These are phyloP conservation scores for Huntiella omanensis DNA, from an alignment of 2,329 filamentous ascomycete genomes.

Conservation along the genomic window DNA sequence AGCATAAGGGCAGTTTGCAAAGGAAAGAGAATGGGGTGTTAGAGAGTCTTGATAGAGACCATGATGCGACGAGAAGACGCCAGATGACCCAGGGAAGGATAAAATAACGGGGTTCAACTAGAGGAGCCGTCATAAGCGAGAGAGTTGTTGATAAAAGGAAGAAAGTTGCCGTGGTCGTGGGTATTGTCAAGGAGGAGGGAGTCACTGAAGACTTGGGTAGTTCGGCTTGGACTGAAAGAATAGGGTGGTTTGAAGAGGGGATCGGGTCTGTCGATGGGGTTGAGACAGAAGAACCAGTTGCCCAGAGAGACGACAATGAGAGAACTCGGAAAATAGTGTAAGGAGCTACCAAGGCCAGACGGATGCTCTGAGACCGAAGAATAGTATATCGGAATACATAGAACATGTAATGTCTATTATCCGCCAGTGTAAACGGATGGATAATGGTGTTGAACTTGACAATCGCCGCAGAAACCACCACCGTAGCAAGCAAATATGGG, in stretches of 20 bases:
- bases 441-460: conserved; percentile 79
- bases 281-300: background rate
- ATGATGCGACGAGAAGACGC: conserved; percentile 56
- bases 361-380: conserved; percentile 40
- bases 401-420: conserved; percentile 95
- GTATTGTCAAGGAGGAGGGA: background rate
- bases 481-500: conserved; percentile 19
- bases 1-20: background rate
- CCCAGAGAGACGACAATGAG: no score
- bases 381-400: conserved; percentile 83
- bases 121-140: conserved; percentile 68
- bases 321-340: conserved; percentile 45
- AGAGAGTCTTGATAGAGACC: conserved; percentile 14
- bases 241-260: conserved; percentile 17
- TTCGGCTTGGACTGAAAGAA: conserved; percentile 15
- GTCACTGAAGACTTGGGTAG: conserved; percentile 11
- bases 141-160: conserved; percentile 52
- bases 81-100: conserved; percentile 91
- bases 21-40: conserved; percentile 6
- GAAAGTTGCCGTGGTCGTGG: conserved; percentile 33
- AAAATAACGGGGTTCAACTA: conserved; percentile 92
- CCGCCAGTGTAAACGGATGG: conserved; percentile 87
- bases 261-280: background rate
- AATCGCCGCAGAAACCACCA: conserved; percentile 23
- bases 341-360: conserved; percentile 46